Percentiles rank a stretch among this genome's conserved stretches.
Evolutionary conservation across 257 asterid genomes (phyloP).

Genomic region (Voacanga thouarsii): DNA sequence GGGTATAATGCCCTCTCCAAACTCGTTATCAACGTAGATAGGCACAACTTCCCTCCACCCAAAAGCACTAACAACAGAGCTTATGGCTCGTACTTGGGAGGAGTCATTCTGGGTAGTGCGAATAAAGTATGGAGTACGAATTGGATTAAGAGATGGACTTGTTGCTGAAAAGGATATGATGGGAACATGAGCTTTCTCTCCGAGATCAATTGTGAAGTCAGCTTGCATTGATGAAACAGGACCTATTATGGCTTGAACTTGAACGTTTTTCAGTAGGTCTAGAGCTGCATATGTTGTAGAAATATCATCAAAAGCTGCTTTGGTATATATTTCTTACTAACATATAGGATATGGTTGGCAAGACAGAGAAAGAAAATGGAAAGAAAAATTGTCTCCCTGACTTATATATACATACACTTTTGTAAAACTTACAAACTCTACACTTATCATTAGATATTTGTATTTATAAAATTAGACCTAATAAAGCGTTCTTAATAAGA

Average conservation of each 20-base stretch:
- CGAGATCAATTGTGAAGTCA: slow-evolving; percentile 40
- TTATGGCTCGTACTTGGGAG: slow-evolving; percentile 34
- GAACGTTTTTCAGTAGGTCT: slow-evolving; percentile 46
- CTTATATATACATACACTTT: no score
- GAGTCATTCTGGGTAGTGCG: slow-evolving; percentile 33
- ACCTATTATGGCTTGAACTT: slow-evolving; percentile 62
- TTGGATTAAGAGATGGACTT: slow-evolving; percentile 43
- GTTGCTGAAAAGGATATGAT: slow-evolving; percentile 57
- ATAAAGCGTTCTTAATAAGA: no score
- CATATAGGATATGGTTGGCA: no score
- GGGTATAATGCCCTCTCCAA: slow-evolving; percentile 43
- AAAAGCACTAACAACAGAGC: slow-evolving; percentile 9
- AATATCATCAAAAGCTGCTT: neutral
- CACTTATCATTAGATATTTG: no score
- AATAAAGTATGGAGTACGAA: slow-evolving; percentile 30
- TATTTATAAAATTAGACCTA: no score
- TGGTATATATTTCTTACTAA: no score
- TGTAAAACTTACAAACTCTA: no score
- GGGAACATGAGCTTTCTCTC: slow-evolving; percentile 50
- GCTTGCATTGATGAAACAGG: slow-evolving; percentile 49
- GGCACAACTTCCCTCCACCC: slow-evolving; percentile 24
- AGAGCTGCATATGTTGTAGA: slow-evolving; percentile 41
- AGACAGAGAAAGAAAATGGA: no score
- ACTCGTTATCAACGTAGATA: slow-evolving; percentile 25
- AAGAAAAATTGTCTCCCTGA: no score